Percentiles rank a stretch among this genome's conserved stretches.
phyloP scores from a whole-genome alignment of 441 rosid genomes.

The Eruca vesicaria region DNA sequence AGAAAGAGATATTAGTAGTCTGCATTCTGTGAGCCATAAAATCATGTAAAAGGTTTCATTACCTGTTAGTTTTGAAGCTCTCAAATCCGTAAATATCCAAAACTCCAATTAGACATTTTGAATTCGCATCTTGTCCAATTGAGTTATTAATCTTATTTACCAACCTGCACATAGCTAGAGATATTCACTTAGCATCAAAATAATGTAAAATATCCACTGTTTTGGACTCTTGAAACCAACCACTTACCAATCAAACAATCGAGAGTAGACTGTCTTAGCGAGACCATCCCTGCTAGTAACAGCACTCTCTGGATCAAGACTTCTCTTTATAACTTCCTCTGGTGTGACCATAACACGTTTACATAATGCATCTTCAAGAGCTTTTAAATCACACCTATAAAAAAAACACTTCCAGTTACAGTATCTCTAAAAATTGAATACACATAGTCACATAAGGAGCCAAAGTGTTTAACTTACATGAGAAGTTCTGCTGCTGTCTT shows the following conservation, averaged over 20 bases:
- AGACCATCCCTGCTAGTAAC: constrained; percentile 71
- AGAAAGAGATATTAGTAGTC: constrained; percentile 14
- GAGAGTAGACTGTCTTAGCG: constrained; percentile 83
- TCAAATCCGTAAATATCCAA: constrained; percentile 94
- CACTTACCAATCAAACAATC: constrained; percentile 76
- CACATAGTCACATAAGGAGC: constrained; percentile 7
- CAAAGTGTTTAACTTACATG: constrained; percentile 46
- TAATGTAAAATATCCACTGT: background rate
- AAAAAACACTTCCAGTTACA: constrained; percentile 8
- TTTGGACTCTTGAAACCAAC: background rate
- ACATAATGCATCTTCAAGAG: constrained; percentile 79
- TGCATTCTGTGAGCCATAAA: background rate
- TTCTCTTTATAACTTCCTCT: constrained; percentile 81
- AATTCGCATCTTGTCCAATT: constrained; percentile 77
- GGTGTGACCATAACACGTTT: constrained; percentile 94
- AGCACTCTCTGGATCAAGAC: constrained; percentile 89
- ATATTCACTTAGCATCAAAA: constrained; percentile 21
- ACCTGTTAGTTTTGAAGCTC: constrained; percentile 96
- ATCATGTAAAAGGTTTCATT: background rate
- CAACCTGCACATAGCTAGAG: constrained; percentile 52
- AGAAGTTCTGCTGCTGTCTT: constrained; percentile 89
- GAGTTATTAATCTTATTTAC: constrained; percentile 75
- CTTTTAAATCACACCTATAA: constrained; percentile 66
- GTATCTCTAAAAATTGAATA: background rate
- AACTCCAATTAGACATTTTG: constrained; percentile 77